These are phyloP conservation scores for Coniochaeta hoffmannii DNA, from an alignment of 2,329 filamentous ascomycete species.

Conservation along the genomic window DNA sequence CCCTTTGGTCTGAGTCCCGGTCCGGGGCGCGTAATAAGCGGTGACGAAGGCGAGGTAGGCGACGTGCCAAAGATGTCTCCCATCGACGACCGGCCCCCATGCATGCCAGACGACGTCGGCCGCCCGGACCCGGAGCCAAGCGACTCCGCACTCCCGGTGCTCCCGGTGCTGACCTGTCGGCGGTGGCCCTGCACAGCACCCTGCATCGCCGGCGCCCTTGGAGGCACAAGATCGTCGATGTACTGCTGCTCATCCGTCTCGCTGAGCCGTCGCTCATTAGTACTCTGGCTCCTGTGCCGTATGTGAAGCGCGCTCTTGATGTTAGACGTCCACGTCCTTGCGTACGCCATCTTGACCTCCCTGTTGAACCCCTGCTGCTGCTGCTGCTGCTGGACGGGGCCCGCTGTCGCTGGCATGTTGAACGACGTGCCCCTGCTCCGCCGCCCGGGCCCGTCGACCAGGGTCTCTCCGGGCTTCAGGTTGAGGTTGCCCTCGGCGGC, in stretches of 20 bases:
- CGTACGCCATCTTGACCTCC: constrained; percentile 51
- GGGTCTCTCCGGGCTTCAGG: constrained; percentile 3
- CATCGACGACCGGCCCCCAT: constrained; percentile 5
- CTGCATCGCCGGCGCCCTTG: constrained; percentile 5
- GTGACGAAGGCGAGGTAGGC: constrained; percentile 3
- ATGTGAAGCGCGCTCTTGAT: constrained; percentile 37
- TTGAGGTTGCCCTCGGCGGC: not conserved
- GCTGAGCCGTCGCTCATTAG: not conserved
- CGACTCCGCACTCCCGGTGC: not conserved
- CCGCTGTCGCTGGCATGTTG: constrained; percentile 1
- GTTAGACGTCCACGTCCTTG: constrained; percentile 39
- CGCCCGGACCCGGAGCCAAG: constrained; percentile 9
- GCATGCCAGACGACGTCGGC: constrained; percentile 19
- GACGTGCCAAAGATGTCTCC: not conserved
- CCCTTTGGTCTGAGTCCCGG: constrained; percentile 49
- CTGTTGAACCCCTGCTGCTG: constrained; percentile 40
- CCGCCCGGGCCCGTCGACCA: not conserved
- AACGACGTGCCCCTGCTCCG: not conserved
- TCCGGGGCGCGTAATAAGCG: constrained; percentile 32
- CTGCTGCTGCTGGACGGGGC: too few species aligned
- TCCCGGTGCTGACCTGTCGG: constrained; percentile 19
- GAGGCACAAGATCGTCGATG: constrained; percentile 14
- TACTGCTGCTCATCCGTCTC: not conserved
- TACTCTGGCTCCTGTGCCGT: constrained; percentile 5
- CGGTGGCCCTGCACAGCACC: constrained; percentile 13